Evolutionary conservation across 805 yeast species (phyloP), one percentile per base, ranked within the genome.

Genomic region (Hanseniaspora meyeri): DNA sequence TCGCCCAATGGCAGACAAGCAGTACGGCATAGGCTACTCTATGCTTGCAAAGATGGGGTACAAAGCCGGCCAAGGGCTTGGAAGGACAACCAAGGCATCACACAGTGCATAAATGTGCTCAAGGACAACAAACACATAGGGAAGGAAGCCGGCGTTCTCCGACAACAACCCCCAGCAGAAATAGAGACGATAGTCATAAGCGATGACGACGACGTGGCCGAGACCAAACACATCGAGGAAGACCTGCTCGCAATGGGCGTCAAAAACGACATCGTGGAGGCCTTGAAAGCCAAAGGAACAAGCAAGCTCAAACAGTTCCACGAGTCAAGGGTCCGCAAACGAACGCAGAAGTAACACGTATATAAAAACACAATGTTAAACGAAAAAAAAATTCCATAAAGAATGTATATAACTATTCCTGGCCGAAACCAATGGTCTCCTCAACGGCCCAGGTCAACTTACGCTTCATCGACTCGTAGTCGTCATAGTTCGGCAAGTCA

Each of bases 351-450:
- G 12, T 16, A 29, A 6, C 16, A 27, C n/a, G 7, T 29, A 43
- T 40, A 24, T 24, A 24, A 24, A 24, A 3, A 40, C 16, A 11
- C 8, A 42, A n/a, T n/a, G n/a, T 17, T 19, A 19, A 42, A 20
- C 24, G 10, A 7, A 12, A 11, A 42, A 27, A 10, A 42, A 24
- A 24, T 2, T 24, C 16, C n/a, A 20, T 49, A 24, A 10, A 29
- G 8, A 24, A 5, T 10, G 10, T 39, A 16, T 29, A 29, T 24
- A 20, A 14, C 63, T 61, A 91, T 76, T 93, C 98, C 74, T 93
- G 97, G 59, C 98, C 98, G 68, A 93, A 93, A 50, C 99, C 99
- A 68, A 93, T 93, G 16, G 99, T 93, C 73, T 93, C 97, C 71
- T 93, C 99, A 42, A 93, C 97, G 34, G 99, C 99, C 69, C 91